These are phyloP conservation scores for Colletotrichum costaricense DNA, from an alignment of 2,329 filamentous ascomycete genomes.

Conservation along the genomic window DNA sequence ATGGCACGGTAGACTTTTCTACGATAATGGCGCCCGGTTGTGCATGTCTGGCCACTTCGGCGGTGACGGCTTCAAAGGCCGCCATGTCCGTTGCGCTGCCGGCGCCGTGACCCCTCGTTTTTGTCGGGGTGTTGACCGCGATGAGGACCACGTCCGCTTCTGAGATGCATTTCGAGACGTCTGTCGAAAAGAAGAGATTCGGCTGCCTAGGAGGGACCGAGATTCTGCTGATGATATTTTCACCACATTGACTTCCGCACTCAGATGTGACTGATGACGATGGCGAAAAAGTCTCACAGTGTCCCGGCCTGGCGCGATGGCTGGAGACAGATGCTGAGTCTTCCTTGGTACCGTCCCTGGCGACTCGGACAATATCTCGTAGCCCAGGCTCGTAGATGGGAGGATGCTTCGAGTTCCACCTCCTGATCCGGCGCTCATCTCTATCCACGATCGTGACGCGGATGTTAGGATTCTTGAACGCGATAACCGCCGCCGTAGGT, in stretches of 20 bases:
- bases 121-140: slow-evolving; percentile 84
- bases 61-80: slow-evolving; percentile 76
- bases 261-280: slow-evolving; percentile 46
- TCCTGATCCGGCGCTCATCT: slow-evolving; percentile 71
- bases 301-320: slow-evolving; percentile 44
- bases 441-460: slow-evolving; percentile 80
- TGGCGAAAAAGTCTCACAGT: slow-evolving; percentile 37
- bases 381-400: slow-evolving; percentile 83
- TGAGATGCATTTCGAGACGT: slow-evolving; percentile 69
- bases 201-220: slow-evolving; percentile 58
- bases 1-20: slow-evolving; percentile 85
- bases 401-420: slow-evolving; percentile 79
- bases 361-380: slow-evolving; percentile 72
- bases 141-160: slow-evolving; percentile 80
- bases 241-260: slow-evolving; percentile 42
- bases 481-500: slow-evolving; percentile 80
- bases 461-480: slow-evolving; percentile 77
- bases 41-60: slow-evolving; percentile 74
- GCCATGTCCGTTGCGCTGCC: slow-evolving; percentile 79
- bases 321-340: slow-evolving; percentile 49
- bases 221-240: slow-evolving; percentile 34
- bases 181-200: slow-evolving; percentile 83
- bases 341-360: slow-evolving; percentile 66
- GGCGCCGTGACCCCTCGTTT: slow-evolving; percentile 74
- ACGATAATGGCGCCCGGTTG: slow-evolving; percentile 79